phyloP scores from a whole-genome alignment of 148 eudicot genomes.

The Amaranthus hypochondriacus region DNA sequence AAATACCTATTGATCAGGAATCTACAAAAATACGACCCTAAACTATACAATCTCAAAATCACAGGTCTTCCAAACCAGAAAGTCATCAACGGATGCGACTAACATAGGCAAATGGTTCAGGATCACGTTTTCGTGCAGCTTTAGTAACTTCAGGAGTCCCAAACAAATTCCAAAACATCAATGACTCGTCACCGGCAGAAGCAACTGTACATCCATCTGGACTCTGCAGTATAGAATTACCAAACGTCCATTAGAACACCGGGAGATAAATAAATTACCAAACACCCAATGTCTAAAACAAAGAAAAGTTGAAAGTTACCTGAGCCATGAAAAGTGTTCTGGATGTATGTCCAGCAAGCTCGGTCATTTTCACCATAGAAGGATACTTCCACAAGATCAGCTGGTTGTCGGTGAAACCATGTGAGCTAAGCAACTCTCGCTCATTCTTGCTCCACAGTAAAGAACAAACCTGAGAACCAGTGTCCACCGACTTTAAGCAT shows the following conservation, averaged over 20 bases:
- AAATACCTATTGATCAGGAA: no score
- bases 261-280: no score
- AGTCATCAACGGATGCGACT: constrained; percentile 60
- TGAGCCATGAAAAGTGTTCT: constrained; percentile 92
- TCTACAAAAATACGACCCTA: no score
- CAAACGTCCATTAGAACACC: background rate
- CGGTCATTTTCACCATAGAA: constrained; percentile 87
- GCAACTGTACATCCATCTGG: constrained; percentile 95
- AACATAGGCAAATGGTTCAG: constrained; percentile 72
- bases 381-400: constrained; percentile 95
- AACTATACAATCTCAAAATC: no score
- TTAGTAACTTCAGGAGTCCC: constrained; percentile 86
- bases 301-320: constrained; percentile 22
- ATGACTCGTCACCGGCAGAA: constrained; percentile 81
- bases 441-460: constrained; percentile 90
- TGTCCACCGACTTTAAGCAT: constrained; percentile 80
- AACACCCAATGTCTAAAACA: background rate
- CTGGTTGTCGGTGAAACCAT: constrained; percentile 90
- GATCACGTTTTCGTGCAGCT: constrained; percentile 57
- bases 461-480: constrained; percentile 91
- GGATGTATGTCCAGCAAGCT: constrained; percentile 91
- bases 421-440: constrained; percentile 86
- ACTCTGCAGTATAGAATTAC: constrained; percentile 43
- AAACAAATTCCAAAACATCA: constrained; percentile 86
- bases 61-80: no score